phyloP scores from a whole-genome alignment of 345 rosid species.

The Eucalyptus erythrocorys region DNA sequence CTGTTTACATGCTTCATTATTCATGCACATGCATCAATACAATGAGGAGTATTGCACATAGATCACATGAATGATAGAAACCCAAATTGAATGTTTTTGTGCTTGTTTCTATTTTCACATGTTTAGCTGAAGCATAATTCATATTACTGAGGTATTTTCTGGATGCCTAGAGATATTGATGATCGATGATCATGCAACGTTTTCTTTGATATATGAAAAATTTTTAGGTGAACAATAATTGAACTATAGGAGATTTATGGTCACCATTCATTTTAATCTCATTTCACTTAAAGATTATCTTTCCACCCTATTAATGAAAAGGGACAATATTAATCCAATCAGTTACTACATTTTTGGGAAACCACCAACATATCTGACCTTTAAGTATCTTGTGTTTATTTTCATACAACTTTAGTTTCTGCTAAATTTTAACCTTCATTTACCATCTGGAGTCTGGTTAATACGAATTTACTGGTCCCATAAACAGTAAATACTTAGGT shows the following conservation, averaged over 20 bases:
- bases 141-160: not conserved
- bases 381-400: not conserved
- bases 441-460: not conserved
- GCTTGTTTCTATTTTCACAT: not conserved
- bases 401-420: not conserved
- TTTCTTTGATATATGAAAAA: not conserved
- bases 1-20: not conserved
- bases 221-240: not conserved
- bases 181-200: not conserved
- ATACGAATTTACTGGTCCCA: not conserved
- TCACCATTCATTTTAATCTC: not conserved
- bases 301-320: not conserved
- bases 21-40: not conserved
- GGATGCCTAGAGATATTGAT: not conserved
- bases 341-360: not conserved
- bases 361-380: not conserved
- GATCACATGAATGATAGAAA: not conserved
- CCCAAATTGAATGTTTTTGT: not conserved
- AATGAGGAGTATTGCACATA: not conserved
- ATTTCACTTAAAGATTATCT: not conserved
- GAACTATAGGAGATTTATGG: not conserved
- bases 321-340: not conserved
- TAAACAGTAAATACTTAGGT: not conserved
- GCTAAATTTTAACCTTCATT: not conserved
- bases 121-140: not conserved